Base-by-base conservation (phyloP, 257 asterid species). In the Phtheirospermum japonicum region DNA sequence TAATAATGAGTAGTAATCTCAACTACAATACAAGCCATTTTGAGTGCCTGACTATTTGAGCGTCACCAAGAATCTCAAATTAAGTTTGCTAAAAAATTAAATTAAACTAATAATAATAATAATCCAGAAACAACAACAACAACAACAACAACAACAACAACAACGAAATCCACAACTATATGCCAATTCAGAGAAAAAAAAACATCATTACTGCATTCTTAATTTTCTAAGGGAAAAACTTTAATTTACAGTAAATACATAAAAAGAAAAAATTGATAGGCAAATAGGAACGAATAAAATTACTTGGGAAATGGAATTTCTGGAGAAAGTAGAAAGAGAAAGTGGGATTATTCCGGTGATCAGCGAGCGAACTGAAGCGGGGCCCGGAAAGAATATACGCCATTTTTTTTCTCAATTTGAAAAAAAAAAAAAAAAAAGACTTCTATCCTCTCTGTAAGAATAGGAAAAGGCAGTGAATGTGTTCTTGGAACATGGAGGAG, bases 231-330 rank as follows among this genome's bases (percentile, higher is more conserved):
- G 45, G 46, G 14, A 54, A 39, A 61, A 19, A 6, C n/a, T n/a
- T n/a, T n/a, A n/a, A 3, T 12, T 9, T 16, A 54, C 40, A 18
- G 61, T 17, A 30, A 23, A 33, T 7, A 28, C 9, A 34, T 9
- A 4, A 30, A 17, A 7, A 13, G 12, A 4, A 13, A 43, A 69
- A 58, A 6, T 42, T 42, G 9, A 61, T 40, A 52, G 17, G 42
- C 11, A 16, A 55, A 10, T 18, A 7, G 14, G 40, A 42, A 58
- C 45, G 2, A n/a, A 59, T 7, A 37, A 49, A 52, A 18, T 75
- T 79, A 79, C 81, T 76, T 51, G 84, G 69, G 12, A 52, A 58
- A 48, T 46, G 64, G 49, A 23, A 54, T 3, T 43, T 67, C 28
- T 58, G 55, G 8, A 67, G 43, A 50, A 54, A 57, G 68, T 52